phyloP scores from a whole-genome alignment of 208 protist species.

The Blastocrithidia nonstop region DNA sequence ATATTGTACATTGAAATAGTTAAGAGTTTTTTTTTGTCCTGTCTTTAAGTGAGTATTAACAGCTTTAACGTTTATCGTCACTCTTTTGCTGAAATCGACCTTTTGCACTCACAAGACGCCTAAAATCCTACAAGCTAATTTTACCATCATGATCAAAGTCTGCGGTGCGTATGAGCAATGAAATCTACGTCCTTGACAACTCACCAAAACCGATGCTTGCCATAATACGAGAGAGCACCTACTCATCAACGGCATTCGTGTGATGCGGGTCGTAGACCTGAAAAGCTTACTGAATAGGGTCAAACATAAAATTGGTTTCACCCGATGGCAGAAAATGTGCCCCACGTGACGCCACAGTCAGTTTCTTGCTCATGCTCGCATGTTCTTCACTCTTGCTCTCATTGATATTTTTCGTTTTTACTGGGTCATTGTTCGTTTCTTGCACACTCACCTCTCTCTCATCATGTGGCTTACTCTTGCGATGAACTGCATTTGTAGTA shows the following conservation, averaged over 20 bases:
- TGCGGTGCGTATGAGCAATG: slow-evolving; percentile 78
- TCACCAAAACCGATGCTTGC: slow-evolving; percentile 72
- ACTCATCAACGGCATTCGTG: slow-evolving; percentile 64
- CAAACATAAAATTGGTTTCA: slow-evolving; percentile 18
- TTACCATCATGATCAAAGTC: slow-evolving; percentile 87
- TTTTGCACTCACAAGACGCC: slow-evolving; percentile 63
- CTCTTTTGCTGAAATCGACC: too few relatives aligned
- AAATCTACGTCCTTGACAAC: slow-evolving; percentile 69
- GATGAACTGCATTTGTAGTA: slow-evolving; percentile 16
- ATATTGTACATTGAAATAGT: too few relatives aligned
- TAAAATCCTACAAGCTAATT: slow-evolving; percentile 84
- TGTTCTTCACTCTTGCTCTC: slow-evolving; percentile 1
- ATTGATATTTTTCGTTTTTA: neutral
- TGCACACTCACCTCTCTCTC: too few relatives aligned
- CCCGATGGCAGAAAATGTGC: neutral
- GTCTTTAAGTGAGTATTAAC: too few relatives aligned
- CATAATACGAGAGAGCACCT: slow-evolving; percentile 76
- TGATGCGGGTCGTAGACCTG: slow-evolving; percentile 83
- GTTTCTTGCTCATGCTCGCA: too few relatives aligned
- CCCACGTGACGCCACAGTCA: neutral
- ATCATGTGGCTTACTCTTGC: too few relatives aligned
- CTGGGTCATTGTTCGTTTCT: neutral
- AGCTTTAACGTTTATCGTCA: too few relatives aligned
- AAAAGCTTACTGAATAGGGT: slow-evolving; percentile 77
- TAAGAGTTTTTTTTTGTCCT: too few relatives aligned